These are phyloP conservation scores for Mentha longifolia DNA, from an alignment of 257 asterid species.

Conservation along the genomic window DNA sequence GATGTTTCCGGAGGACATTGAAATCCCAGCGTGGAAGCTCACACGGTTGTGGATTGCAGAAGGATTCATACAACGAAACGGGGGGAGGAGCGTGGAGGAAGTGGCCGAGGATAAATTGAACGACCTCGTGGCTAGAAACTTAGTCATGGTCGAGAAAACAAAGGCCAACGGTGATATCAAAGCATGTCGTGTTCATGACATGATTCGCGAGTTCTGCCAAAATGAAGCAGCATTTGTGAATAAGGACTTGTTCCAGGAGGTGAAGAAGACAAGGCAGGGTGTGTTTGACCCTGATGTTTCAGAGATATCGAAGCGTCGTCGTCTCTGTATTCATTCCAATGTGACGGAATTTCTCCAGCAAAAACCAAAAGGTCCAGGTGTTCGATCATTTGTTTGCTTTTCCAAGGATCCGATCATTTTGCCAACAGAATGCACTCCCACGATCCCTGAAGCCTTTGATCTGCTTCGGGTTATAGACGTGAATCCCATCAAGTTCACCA, in stretches of 20 bases:
- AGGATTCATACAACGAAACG: conserved; percentile 1
- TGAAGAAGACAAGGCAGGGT: conserved; percentile 29
- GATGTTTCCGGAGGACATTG: conserved; percentile 41
- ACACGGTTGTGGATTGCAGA: conserved; percentile 44
- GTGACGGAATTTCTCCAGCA: conserved; percentile 33
- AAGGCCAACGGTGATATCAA: conserved; percentile 41
- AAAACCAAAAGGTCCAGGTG: conserved; percentile 31
- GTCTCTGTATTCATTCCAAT: conserved; percentile 45
- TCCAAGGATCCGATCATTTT: conserved; percentile 28
- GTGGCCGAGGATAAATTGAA: conserved; percentile 45
- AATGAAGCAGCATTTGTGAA: conserved; percentile 33
- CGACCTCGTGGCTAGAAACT: conserved; percentile 46
- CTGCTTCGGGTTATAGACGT: conserved; percentile 40
- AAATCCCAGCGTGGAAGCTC: conserved; percentile 44
- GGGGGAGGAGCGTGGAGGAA: conserved; percentile 40
- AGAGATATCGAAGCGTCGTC: conserved; percentile 36
- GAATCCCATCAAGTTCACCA: conserved; percentile 27
- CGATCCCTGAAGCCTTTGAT: conserved; percentile 41
- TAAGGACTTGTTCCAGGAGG: conserved; percentile 46
- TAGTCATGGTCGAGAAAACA: conserved; percentile 42
- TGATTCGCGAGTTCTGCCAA: too few relatives aligned
- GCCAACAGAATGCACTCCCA: conserved; percentile 16
- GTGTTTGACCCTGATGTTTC: conserved; percentile 23
- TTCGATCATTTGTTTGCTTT: conserved; percentile 48
- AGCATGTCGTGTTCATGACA: conserved; percentile 56